Percentiles rank a stretch among this genome's conserved stretches.
Evolutionary conservation across 768 basidiomycete genomes (phyloP).

Genomic region (Leccinum longicurvipes): DNA sequence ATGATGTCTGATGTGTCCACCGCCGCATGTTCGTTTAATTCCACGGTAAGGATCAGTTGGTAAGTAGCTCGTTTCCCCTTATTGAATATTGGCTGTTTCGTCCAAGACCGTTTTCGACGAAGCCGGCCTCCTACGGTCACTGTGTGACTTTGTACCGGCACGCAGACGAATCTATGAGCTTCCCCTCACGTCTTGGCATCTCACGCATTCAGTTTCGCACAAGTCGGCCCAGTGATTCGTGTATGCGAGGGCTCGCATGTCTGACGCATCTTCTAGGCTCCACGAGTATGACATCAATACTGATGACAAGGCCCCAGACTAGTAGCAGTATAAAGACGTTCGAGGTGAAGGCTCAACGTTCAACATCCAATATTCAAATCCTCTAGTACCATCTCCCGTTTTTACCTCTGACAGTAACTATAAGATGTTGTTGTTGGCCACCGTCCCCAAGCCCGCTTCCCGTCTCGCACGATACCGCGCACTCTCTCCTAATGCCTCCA

Average conservation of each 20-base stretch:
- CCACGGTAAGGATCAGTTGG: no score
- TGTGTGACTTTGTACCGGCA: no score
- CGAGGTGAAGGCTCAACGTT: neutral
- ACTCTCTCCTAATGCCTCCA: constrained; percentile 39
- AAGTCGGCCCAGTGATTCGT: neutral
- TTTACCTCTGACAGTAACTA: neutral
- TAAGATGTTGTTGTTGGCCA: constrained; percentile 1
- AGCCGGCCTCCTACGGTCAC: no score
- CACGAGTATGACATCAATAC: neutral
- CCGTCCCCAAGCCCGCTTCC: constrained; percentile 28
- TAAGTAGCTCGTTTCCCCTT: no score
- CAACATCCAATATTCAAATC: neutral
- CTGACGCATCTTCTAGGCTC: no score
- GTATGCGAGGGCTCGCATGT: neutral
- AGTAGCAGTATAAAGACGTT: neutral
- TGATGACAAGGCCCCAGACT: neutral
- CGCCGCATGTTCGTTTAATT: no score
- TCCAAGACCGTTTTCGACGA: no score
- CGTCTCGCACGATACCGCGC: constrained; percentile 38
- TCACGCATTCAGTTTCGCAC: no score
- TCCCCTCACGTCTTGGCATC: neutral
- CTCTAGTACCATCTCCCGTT: neutral
- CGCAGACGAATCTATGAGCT: no score
- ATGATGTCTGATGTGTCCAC: no score
- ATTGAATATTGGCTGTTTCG: no score